A percentile compares a stretch with the other conserved stretches of the same genome.
Evolutionary conservation across 2,329 filamentous ascomycete genomes (phyloP).

Genomic region (Hymenoscyphus occultus): DNA sequence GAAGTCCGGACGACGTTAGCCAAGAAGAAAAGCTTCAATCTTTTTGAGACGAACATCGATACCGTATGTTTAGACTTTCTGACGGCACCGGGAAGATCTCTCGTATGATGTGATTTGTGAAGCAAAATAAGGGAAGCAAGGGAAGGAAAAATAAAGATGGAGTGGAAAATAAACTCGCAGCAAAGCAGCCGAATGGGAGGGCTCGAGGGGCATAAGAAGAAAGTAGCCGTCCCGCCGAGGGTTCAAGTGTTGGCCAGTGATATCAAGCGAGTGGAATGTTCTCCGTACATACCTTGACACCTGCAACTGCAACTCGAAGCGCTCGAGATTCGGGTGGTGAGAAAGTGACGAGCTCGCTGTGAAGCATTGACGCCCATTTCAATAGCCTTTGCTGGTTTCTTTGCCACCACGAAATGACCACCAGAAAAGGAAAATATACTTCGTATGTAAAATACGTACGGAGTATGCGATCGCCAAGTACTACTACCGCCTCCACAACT

Average conservation of each 20-base stretch:
- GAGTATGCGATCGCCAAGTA: too few relatives aligned
- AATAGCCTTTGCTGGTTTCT: neutral
- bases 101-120: neutral
- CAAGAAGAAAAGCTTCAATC: neutral
- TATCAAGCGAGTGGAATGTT: neutral
- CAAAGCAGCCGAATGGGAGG: too few relatives aligned
- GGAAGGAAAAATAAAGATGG: neutral
- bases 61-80: neutral
- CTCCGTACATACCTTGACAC: neutral
- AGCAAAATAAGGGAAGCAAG: neutral
- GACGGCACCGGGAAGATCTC: neutral
- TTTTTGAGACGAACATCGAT: neutral
- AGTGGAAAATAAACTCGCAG: too few relatives aligned
- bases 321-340: neutral
- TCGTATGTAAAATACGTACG: neutral
- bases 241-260: constrained; percentile 1
- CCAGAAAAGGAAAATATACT: neutral
- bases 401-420: neutral
- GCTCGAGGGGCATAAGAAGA: neutral
- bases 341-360: neutral
- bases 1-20: neutral
- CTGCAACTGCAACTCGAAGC: neutral
- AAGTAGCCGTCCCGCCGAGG: neutral
- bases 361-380: constrained; percentile 2
- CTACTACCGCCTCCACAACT: neutral